Conservation (phyloP, 1,284 basidiomycete genomes). For the Ceratobasidium sp. region DNA sequence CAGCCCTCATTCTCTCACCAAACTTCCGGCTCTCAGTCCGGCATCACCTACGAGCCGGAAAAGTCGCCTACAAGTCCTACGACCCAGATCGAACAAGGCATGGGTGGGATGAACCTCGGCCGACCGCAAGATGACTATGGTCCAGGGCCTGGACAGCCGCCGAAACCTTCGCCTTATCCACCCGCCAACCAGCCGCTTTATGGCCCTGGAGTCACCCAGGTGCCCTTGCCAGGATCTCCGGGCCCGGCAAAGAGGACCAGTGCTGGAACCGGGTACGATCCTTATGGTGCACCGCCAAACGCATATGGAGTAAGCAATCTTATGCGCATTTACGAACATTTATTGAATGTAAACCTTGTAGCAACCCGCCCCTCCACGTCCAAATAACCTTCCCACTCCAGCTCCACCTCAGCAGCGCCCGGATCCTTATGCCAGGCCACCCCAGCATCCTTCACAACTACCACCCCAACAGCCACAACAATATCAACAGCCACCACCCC, state of each 20-base stretch:
- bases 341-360: not conserved
- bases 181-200: constrained; percentile 37
- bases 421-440: constrained; percentile 46
- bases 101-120: constrained; percentile 40
- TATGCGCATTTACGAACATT: not conserved
- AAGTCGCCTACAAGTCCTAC: constrained; percentile 35
- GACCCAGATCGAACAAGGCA: constrained; percentile 41
- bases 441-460: constrained; percentile 46
- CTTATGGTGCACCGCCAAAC: constrained; percentile 42
- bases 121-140: constrained; percentile 39
- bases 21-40: constrained; percentile 43
- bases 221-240: constrained; percentile 42
- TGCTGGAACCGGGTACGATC: constrained; percentile 43
- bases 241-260: constrained; percentile 26
- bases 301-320: constrained; percentile 12
- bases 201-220: constrained; percentile 44
- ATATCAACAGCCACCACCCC: constrained; percentile 53
- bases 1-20: constrained; percentile 46
- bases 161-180: constrained; percentile 42
- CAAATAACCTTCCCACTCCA: constrained; percentile 47
- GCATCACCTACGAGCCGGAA: constrained; percentile 41
- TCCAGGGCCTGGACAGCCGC: constrained; percentile 44
- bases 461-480: constrained; percentile 46
- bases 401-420: constrained; percentile 48
- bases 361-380: constrained; percentile 47